Base-by-base conservation (phyloP, 139 green algal genomes). In the Chlorella ohadii region DNA sequence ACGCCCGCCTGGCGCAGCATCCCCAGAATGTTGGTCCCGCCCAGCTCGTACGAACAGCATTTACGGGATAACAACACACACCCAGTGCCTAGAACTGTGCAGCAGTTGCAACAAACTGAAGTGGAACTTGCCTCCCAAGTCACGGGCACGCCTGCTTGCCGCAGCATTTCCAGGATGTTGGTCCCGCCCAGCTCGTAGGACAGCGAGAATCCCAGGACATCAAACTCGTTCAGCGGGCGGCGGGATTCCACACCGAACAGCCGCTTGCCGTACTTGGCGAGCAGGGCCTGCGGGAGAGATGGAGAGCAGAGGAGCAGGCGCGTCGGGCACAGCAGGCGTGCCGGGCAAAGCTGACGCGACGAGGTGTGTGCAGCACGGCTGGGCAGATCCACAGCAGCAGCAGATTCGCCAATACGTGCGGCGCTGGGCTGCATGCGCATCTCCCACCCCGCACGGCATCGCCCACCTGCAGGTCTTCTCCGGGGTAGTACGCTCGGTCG, bases 91-190 rank as follows among this genome's bases (percentile, higher is more conserved):
- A n/a, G n/a, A n/a, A n/a, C n/a, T 51, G 44, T 51, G 44, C 44
- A 51, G n/a, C n/a, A n/a, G n/a, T n/a, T n/a, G n/a, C n/a, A n/a
- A n/a, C n/a, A n/a, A n/a, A n/a, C n/a, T 51, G 44, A 6, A 51
- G 44, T 1, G 31, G 31, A 22, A 20, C 36, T 31, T 77, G 90
- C 90, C 75, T 92, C 27, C 88, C 90, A 93, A 0, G 72, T 86
- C 17, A 90, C 25, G 25, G 90, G 90, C 19, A 93, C 81, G 36
- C 78, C 86, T 31, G 85, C 80, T 72, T 91, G 82, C 0, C 64
- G 57, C 76, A 96, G 76, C 93, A 96, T 96, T 78, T 96, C 85
- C 38, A 96, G 83, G 6, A 95, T 89, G 76, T 96, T 96, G 36
- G 91, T 96, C 28, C 88, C 90, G 7, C 91, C 91, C 75, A 93